phyloP scores from a whole-genome alignment of 352 stramenopile genomes.

The Phytophthora vignae region DNA sequence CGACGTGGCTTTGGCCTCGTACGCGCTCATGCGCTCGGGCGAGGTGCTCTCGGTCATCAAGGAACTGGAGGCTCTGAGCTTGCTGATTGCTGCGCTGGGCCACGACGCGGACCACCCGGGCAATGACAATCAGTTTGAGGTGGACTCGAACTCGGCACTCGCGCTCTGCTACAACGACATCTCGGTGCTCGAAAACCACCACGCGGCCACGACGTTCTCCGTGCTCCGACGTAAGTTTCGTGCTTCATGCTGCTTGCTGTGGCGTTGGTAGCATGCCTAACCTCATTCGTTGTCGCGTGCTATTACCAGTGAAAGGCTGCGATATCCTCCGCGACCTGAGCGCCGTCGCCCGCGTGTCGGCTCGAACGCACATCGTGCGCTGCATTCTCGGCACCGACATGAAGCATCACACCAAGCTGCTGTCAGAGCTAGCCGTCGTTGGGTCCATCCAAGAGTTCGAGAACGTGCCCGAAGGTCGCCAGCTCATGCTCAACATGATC shows the following conservation, averaged over 20 bases:
- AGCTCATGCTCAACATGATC: conserved; percentile 86
- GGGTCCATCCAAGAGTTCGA: conserved; percentile 60
- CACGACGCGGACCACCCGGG: conserved; percentile 91
- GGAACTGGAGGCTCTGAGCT: conserved; percentile 75
- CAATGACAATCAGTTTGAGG: conserved; percentile 92
- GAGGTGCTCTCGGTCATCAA: conserved; percentile 73
- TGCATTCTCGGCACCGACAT: conserved; percentile 87
- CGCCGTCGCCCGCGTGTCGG: conserved; percentile 45
- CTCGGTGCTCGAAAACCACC: conserved; percentile 91
- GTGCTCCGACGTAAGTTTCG: conserved; percentile 59
- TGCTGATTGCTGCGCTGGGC: conserved; percentile 83
- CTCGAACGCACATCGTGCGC: conserved; percentile 71
- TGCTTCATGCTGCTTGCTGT: neutral
- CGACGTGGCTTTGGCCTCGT: conserved; percentile 75
- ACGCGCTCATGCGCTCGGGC: conserved; percentile 62
- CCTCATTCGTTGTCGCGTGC: neutral
- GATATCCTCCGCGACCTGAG: conserved; percentile 71
- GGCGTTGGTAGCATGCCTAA: neutral
- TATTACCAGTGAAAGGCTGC: conserved; percentile 47
- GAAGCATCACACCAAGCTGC: conserved; percentile 82
- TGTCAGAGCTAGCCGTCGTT: conserved; percentile 59
- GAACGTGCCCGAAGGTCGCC: conserved; percentile 64
- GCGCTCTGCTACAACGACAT: conserved; percentile 92
- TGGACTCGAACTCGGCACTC: conserved; percentile 77
- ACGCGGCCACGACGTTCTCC: conserved; percentile 79